A percentile compares a stretch with the other conserved stretches of the same genome.
These are phyloP conservation scores for Globisporangium cederbergense DNA, from an alignment of 352 stramenopile species.

Conservation along the genomic window DNA sequence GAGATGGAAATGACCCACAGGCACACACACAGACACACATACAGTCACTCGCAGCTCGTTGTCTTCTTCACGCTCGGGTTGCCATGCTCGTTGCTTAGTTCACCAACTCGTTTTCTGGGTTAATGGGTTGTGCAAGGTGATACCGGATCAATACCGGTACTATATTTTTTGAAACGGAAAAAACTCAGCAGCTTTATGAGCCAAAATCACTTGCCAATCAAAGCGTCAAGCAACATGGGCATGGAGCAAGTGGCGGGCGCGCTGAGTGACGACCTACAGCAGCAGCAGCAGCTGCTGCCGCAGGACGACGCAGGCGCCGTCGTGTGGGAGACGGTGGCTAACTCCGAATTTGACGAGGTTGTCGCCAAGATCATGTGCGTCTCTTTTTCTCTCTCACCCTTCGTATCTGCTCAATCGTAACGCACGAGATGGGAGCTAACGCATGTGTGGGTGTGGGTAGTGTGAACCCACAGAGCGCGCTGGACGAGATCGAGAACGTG, in stretches of 20 bases:
- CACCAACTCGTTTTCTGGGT: no score
- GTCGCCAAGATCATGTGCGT: conserved; percentile 23
- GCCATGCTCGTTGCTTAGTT: no score
- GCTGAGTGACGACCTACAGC: not conserved
- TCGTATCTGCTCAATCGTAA: not conserved
- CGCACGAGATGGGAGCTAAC: not conserved
- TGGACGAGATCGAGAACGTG: conserved; percentile 25
- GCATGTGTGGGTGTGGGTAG: not conserved
- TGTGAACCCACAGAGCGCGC: conserved; percentile 33
- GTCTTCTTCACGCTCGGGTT: no score
- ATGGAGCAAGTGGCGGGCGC: not conserved
- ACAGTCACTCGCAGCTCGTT: no score
- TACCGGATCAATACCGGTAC: not conserved
- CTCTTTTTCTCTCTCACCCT: not conserved
- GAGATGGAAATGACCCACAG: no score
- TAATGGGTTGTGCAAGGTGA: no score
- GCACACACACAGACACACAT: no score
- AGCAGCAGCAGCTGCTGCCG: not conserved
- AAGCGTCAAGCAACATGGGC: not conserved
- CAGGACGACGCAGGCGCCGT: not conserved
- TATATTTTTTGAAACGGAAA: not conserved
- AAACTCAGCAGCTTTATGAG: no score
- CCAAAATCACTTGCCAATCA: no score
- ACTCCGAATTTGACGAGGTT: conserved; percentile 18
- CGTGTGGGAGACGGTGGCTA: conserved; percentile 13